A percentile compares a stretch with the other conserved stretches of the same genome.
Evolutionary conservation across 1,139 yeast species (phyloP).

Genomic region (Chernovozyma aurita): DNA sequence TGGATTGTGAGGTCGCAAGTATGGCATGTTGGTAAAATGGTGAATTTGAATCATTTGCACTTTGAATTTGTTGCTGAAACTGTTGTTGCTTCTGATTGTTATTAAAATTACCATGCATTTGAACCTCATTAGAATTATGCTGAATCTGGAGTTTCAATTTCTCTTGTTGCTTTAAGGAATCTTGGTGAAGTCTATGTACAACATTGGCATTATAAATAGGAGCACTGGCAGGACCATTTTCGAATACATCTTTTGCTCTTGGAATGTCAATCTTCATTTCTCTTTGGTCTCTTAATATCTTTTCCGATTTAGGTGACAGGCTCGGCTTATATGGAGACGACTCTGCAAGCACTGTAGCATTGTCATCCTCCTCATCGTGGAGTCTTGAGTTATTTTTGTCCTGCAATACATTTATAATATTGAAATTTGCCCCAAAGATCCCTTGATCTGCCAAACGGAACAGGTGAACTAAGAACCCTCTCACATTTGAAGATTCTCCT

Average conservation of each 20-base stretch:
- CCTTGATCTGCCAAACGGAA: constrained; percentile 5
- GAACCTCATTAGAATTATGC: no score
- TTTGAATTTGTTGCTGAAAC: neutral
- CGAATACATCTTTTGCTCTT: constrained; percentile 12
- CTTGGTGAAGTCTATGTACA: constrained; percentile 14
- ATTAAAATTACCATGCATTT: no score
- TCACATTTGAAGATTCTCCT: neutral
- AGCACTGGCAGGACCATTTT: constrained; percentile 33
- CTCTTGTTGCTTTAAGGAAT: constrained; percentile 13
- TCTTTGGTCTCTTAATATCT: constrained; percentile 4
- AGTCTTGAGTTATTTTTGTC: neutral
- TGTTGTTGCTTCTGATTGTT: neutral
- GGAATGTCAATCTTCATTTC: constrained; percentile 17
- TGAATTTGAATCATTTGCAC: neutral
- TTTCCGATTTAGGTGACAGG: constrained; percentile 7
- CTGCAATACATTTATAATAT: constrained; percentile 1
- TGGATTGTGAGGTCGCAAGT: constrained; percentile 12
- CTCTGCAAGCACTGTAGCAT: constrained; percentile 38
- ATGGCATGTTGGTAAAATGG: constrained; percentile 8
- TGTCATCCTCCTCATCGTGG: constrained; percentile 26
- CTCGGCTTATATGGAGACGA: constrained; percentile 32
- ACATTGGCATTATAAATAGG: constrained; percentile 28
- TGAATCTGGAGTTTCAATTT: neutral
- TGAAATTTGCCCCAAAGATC: neutral
- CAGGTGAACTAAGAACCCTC: constrained; percentile 26